Evolutionary conservation across 2,329 filamentous ascomycete genomes (phyloP), one percentile per base, ranked within the genome.

Genomic region (Pyricularia sp.): DNA sequence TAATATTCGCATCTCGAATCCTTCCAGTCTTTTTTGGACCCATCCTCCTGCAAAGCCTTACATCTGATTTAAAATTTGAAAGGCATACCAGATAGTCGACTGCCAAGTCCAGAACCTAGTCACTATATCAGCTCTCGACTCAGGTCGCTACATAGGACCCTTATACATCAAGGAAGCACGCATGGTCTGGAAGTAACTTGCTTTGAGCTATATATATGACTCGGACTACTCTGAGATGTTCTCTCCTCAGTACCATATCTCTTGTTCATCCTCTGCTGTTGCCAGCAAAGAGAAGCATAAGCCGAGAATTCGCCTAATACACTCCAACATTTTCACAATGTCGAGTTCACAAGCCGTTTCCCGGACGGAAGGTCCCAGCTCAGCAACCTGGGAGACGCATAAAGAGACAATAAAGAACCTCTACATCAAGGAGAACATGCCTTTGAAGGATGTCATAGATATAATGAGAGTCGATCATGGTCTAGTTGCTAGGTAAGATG

Each of bases 301-400:
- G 17, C 42, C 42, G 14, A n/a, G 42, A 20, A 55, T 55, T 3
- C 42, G 42, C 20, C 10, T 55, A 10, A 20, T 55, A 55, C 17
- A n/a, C 5, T 7, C 42, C 9, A 55, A 55, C 20, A n/a, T 55
- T 17, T 26, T 28, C 30, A 33, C 14, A 20, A 68, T 68, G 66
- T 59, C 66, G 31, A 23, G 12, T 23, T 26, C 58, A 25, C 66
- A 42, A 26, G 66, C 26, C 26, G 28, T 64, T 20, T 31, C 28
- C 26, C 9, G 25, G n/a, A 72, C 73, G 17, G 20, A 71, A 12
- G 59, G 71, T n/a, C 66, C 66, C 11, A 63, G 55, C 6, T n/a
- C 26, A 12, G 66, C 55, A n/a, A 64, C n/a, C 10, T 68, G 66
- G 66, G 55, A 64, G 23, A 30, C 20, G 31, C 30, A 64, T 10